Conservation (phyloP, 176 grass and related monocot genomes). For the Secale cereale region DNA sequence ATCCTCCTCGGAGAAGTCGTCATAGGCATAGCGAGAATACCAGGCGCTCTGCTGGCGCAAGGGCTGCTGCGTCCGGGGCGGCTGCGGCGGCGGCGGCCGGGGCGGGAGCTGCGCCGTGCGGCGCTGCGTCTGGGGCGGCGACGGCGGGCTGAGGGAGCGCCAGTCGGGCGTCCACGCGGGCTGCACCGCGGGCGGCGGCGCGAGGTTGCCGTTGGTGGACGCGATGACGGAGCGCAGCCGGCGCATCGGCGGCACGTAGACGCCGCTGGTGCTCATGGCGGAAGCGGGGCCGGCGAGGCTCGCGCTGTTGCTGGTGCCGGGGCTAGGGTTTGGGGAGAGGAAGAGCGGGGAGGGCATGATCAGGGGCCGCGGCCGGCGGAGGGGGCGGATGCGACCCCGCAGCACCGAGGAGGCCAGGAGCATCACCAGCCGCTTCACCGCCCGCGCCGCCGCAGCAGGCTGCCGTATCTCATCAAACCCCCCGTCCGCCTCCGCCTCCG, state of each 20-base stretch:
- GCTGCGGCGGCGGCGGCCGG: background rate
- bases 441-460: constrained; percentile 19
- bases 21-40: constrained; percentile 61
- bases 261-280: constrained; percentile 38
- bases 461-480: constrained; percentile 42
- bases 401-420: constrained; percentile 52
- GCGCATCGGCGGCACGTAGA: constrained; percentile 91
- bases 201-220: constrained; percentile 62
- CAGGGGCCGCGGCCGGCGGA: constrained; percentile 33
- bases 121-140: constrained; percentile 18
- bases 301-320: background rate
- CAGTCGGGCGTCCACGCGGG: constrained; percentile 18
- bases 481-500: background rate
- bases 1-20: constrained; percentile 90
- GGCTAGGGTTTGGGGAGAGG: constrained; percentile 54
- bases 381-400: constrained; percentile 44
- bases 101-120: constrained; percentile 5
- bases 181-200: constrained; percentile 31
- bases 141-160: constrained; percentile 33
- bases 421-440: constrained; percentile 43
- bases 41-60: constrained; percentile 58
- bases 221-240: constrained; percentile 84
- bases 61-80: no score
- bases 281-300: background rate
- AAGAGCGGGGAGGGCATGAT: constrained; percentile 55